Evolutionary conservation across 352 stramenopile species (phyloP).

Genomic region (Hyphochytrium catenoides): DNA sequence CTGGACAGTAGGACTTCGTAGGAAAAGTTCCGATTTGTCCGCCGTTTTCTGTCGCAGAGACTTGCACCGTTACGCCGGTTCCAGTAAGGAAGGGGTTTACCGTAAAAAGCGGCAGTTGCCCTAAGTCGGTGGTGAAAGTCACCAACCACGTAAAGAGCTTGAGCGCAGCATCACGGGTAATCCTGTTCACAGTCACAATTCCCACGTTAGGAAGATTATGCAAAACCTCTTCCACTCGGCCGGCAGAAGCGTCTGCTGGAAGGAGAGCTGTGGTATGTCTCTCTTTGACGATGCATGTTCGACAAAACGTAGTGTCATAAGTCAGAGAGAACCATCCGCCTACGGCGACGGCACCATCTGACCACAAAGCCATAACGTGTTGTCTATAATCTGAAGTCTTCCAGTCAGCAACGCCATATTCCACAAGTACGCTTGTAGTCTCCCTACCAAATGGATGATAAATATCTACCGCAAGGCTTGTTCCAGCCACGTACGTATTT

Average conservation of each 20-base stretch:
- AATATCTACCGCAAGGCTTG: no score
- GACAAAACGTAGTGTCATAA: slow-evolving; percentile 56
- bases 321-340: no score
- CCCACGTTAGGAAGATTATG: slow-evolving; percentile 82
- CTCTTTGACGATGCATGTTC: slow-evolving; percentile 37
- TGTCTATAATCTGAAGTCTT: slow-evolving; percentile 18
- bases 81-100: no score
- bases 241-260: slow-evolving; percentile 22
- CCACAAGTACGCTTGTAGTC: no score
- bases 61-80: no score
- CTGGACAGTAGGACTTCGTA: no score
- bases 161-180: slow-evolving; percentile 13
- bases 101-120: slow-evolving; percentile 19
- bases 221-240: slow-evolving; percentile 43
- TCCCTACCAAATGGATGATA: no score
- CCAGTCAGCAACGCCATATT: slow-evolving; percentile 70
- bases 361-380: no score
- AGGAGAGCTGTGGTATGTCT: slow-evolving; percentile 37
- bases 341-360: no score
- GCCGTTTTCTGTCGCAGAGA: no score
- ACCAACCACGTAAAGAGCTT: slow-evolving; percentile 48
- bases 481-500: no score
- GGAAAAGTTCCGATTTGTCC: no score
- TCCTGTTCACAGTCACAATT: slow-evolving; percentile 38
- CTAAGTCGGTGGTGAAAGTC: slow-evolving; percentile 43